These are phyloP conservation scores for Rhynchospora tenuis DNA, from an alignment of 176 grass and related monocot species.

Conservation along the genomic window DNA sequence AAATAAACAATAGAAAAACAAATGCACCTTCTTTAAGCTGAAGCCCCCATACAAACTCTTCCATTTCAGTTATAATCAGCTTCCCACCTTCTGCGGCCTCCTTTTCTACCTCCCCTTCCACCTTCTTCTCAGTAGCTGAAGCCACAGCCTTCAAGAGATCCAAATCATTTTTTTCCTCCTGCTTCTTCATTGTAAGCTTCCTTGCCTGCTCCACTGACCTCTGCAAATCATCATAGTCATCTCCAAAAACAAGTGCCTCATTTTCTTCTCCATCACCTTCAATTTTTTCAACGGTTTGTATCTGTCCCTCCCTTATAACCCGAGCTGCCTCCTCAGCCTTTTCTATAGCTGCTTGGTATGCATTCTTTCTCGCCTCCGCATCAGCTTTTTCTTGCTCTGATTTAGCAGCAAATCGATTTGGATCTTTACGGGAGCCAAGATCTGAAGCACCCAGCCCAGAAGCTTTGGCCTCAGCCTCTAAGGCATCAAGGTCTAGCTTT, in stretches of 20 bases:
- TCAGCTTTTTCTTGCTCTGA: conserved; percentile 69
- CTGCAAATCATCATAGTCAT: conserved; percentile 89
- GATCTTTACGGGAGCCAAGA: conserved; percentile 76
- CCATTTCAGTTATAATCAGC: conserved; percentile 84
- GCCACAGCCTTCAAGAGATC: conserved; percentile 45
- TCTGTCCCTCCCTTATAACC: conserved; percentile 60
- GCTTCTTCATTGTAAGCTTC: conserved; percentile 62
- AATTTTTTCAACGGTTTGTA: conserved; percentile 15
- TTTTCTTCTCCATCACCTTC: conserved; percentile 5
- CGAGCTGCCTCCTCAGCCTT: conserved; percentile 78
- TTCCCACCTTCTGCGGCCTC: conserved; percentile 44
- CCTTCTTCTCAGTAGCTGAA: conserved; percentile 49
- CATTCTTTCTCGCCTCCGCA: conserved; percentile 65
- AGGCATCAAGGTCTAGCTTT: conserved; percentile 77
- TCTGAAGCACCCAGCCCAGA: conserved; percentile 70
- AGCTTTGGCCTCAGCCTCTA: conserved; percentile 82
- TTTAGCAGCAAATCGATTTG: conserved; percentile 42
- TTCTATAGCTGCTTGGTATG: conserved; percentile 62
- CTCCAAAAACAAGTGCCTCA: conserved; percentile 66
- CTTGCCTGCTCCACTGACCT: conserved; percentile 81
- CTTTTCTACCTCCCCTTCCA: conserved; percentile 29
- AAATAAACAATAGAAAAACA: neutral
- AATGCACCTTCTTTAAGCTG: conserved; percentile 69
- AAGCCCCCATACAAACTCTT: conserved; percentile 81
- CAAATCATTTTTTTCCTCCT: conserved; percentile 46